phyloP scores from a whole-genome alignment of 768 basidiomycete species.

The Psilocybe azurescens region DNA sequence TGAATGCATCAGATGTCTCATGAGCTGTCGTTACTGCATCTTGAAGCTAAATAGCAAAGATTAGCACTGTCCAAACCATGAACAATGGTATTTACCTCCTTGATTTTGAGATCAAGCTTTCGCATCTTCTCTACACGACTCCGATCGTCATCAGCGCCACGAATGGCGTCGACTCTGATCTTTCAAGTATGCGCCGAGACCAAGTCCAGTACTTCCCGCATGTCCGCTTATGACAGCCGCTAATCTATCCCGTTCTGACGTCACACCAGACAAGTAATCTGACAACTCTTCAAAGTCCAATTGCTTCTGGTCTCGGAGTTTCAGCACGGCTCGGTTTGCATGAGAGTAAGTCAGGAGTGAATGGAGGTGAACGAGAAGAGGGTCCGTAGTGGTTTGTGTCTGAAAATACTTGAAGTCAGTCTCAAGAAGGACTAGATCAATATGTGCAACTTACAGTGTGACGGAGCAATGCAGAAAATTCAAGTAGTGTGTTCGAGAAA shows the following conservation, averaged over 20 bases:
- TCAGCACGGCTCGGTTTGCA: constrained; percentile 92
- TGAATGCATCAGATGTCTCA: constrained; percentile 96
- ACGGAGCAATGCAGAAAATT: constrained; percentile 89
- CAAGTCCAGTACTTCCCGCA: constrained; percentile 83
- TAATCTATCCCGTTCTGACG: constrained; percentile 89
- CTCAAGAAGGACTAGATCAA: background rate
- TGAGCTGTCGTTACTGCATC: constrained; percentile 95
- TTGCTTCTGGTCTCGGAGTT: constrained; percentile 97
- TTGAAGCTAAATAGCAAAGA: constrained; percentile 67
- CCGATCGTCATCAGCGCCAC: constrained; percentile 93
- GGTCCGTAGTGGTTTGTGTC: constrained; percentile 92
- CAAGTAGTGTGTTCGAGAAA: constrained; percentile 94
- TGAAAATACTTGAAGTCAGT: constrained; percentile 33
- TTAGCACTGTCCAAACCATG: background rate
- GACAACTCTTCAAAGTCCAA: constrained; percentile 98
- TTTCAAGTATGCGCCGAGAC: constrained; percentile 87
- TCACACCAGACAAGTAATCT: constrained; percentile 92
- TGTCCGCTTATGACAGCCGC: constrained; percentile 91
- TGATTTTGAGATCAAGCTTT: constrained; percentile 92
- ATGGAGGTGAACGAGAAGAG: constrained; percentile 88
- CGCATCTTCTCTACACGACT: constrained; percentile 93
- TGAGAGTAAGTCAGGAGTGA: constrained; percentile 94
- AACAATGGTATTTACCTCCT: constrained; percentile 66
- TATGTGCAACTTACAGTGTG: constrained; percentile 63
- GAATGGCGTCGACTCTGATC: constrained; percentile 91